Evolutionary conservation across 2,329 filamentous ascomycete genomes (phyloP).

Genomic region (Cladophialophora immunda): DNA sequence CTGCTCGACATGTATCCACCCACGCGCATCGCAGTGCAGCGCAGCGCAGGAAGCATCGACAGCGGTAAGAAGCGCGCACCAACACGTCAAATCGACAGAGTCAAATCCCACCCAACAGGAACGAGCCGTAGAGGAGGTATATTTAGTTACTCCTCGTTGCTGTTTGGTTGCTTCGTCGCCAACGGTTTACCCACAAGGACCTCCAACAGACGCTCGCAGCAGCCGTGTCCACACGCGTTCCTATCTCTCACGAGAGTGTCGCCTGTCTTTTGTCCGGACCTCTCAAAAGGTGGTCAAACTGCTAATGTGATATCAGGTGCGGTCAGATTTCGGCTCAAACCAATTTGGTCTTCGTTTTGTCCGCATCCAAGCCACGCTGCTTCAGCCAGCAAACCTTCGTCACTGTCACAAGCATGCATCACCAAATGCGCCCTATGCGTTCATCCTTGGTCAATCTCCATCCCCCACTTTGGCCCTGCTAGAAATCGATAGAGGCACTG

Average conservation of each 20-base stretch:
- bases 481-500: background rate
- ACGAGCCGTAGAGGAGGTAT: constrained; percentile 4
- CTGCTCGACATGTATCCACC: constrained; percentile 10
- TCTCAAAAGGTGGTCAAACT: background rate
- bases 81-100: background rate
- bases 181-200: constrained; percentile 4
- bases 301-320: background rate
- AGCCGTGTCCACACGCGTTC: background rate
- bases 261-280: background rate
- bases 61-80: constrained; percentile 18
- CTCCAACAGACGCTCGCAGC: background rate
- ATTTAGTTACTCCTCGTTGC: constrained; percentile 8
- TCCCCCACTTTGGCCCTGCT: background rate
- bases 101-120: constrained; percentile 10
- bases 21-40: background rate
- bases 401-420: constrained; percentile 3
- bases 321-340: constrained; percentile 7
- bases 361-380: background rate
- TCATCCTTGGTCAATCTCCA: constrained; percentile 9
- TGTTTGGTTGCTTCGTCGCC: constrained; percentile 2
- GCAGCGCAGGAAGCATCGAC: background rate
- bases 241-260: background rate
- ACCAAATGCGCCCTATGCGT: background rate
- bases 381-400: constrained; percentile 5
- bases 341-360: background rate